Evolutionary conservation across 202 grass and related monocot species (phyloP).

Genomic region (Elaeis oleifera): DNA sequence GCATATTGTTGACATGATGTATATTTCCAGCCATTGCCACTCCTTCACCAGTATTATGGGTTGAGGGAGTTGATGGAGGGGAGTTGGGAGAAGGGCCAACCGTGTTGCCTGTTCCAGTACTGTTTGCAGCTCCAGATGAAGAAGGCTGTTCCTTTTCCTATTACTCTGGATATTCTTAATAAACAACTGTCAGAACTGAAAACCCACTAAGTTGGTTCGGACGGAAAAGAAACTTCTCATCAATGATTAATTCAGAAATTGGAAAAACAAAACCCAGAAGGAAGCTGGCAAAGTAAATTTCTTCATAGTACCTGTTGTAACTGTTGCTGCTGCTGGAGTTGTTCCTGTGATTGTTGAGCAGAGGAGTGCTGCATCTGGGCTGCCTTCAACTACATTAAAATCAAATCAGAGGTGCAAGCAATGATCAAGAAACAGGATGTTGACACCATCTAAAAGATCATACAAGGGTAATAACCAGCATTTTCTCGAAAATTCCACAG

Average conservation of each 20-base stretch:
- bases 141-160: constrained; percentile 93
- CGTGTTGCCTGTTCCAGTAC: constrained; percentile 93
- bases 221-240: too few species aligned
- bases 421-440: neutral
- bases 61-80: constrained; percentile 93
- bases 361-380: constrained; percentile 73
- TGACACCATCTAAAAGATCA: too few species aligned
- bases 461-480: too few species aligned
- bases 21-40: constrained; percentile 57
- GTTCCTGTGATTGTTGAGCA: constrained; percentile 63
- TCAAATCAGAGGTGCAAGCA: constrained; percentile 14
- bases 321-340: constrained; percentile 62
- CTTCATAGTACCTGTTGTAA: constrained; percentile 44
- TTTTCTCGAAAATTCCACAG: too few species aligned
- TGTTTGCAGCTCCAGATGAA: constrained; percentile 92
- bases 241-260: constrained; percentile 5
- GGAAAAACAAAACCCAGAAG: neutral
- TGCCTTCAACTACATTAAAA: constrained; percentile 42
- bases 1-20: constrained; percentile 45
- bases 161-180: constrained; percentile 47
- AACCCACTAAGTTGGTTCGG: neutral
- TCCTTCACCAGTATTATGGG: constrained; percentile 68
- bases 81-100: constrained; percentile 73
- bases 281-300: too few species aligned
- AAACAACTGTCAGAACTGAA: neutral